A percentile compares a stretch with the other conserved stretches of the same genome.
These are phyloP conservation scores for Globisporangium barbulae DNA, from an alignment of 352 stramenopile genomes.

Conservation along the genomic window DNA sequence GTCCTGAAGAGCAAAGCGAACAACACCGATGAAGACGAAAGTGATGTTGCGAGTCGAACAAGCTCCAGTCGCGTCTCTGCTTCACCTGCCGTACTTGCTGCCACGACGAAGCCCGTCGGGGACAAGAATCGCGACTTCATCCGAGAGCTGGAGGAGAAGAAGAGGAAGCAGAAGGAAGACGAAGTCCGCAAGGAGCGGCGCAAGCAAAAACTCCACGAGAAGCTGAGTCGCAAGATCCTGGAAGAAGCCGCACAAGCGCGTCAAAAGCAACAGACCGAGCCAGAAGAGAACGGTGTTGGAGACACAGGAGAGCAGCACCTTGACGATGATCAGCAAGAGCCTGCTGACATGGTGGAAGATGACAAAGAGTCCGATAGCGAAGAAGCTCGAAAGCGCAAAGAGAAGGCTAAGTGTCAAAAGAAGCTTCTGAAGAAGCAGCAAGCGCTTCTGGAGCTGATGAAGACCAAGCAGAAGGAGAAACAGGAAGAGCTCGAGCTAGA, in stretches of 20 bases:
- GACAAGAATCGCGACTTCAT: constrained; percentile 73
- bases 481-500: constrained; percentile 47
- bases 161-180: constrained; percentile 57
- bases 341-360: constrained; percentile 15
- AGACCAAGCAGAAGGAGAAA: constrained; percentile 52
- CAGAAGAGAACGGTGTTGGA: constrained; percentile 22
- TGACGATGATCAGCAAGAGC: constrained; percentile 5
- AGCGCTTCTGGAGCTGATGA: constrained; percentile 41
- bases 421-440: constrained; percentile 60
- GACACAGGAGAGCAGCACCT: background rate
- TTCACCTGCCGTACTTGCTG: constrained; percentile 15
- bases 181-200: constrained; percentile 38
- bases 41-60: constrained; percentile 13
- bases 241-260: constrained; percentile 35
- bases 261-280: constrained; percentile 23
- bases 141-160: constrained; percentile 70
- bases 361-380: constrained; percentile 20
- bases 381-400: constrained; percentile 22
- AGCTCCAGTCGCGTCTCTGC: constrained; percentile 16
- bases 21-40: constrained; percentile 26
- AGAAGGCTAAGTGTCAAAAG: constrained; percentile 42
- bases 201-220: constrained; percentile 59
- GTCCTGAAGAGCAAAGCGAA: constrained; percentile 14
- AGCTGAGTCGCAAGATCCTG: constrained; percentile 52
- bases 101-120: background rate